Evolutionary conservation across 768 basidiomycete genomes (phyloP), one percentile per base, ranked within the genome.

Genomic region (Omphalotus guepiniiformis): DNA sequence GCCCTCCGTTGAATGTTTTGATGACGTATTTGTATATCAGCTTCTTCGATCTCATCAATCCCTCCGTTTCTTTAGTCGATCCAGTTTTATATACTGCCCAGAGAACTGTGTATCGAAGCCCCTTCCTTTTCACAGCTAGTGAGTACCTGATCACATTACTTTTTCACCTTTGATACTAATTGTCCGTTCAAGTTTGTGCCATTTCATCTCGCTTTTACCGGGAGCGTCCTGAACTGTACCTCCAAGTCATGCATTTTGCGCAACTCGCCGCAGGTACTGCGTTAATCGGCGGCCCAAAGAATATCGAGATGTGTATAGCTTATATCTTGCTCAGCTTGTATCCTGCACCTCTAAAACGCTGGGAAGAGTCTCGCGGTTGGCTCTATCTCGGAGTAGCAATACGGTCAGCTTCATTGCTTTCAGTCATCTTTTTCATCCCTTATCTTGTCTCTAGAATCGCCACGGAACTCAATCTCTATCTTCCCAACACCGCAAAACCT

Each of bases 281-380:
- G 0, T 72, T 92, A 23, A 84, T 87, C 55, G 75, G 78, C 39
- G 89, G 88, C 2, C 76, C 75, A 43, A 91, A 92, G 65, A 82
- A 79, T 45, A 85, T 95, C 22, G 93, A 96, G 57, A 80, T 88
- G 62, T 83, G 82, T 40, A 83, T 86, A 37, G 93, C 85, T 15
- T 97, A 92, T 59, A 81, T 90, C 47, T 67, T 89, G 19, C 69
- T 90, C 54, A 82, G 87, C 59, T 63, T 97, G 55, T 85, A 87
- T 65, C 80, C 83, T 46, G 73, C 88, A 0, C 88, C 88, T 1
- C 75, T 82, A 0, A 77, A 79, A 41, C 78, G 82, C 25, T 93
- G 90, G 84, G 91, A 93, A 58, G 90, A 95, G 53, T 91, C 95
- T 58, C 76, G 91, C 22, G 85, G 84, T 42, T 96, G 90, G 88